Evolutionary conservation across 768 basidiomycete genomes (phyloP).

Genomic region (Serpula lacrymans): DNA sequence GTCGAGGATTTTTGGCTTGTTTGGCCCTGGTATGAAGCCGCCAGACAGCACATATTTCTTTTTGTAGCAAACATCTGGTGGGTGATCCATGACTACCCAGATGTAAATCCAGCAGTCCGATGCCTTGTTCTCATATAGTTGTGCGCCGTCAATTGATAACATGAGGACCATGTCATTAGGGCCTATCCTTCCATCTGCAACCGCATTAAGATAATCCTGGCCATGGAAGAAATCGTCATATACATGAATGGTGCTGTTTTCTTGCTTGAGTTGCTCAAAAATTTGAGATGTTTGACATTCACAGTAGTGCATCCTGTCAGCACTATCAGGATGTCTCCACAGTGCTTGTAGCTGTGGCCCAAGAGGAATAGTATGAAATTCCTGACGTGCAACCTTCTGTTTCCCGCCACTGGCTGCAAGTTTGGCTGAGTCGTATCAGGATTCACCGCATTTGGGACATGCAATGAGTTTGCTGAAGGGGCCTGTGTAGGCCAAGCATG

Average conservation of each 20-base stretch:
- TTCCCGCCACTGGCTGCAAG: neutral
- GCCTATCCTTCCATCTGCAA: constrained; percentile 7
- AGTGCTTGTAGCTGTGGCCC: constrained; percentile 1
- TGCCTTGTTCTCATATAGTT: constrained; percentile 35
- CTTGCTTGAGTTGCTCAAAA: neutral
- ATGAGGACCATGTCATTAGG: constrained; percentile 29
- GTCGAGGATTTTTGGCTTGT: constrained; percentile 28
- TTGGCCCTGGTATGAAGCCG: constrained; percentile 21
- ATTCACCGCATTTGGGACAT: constrained; percentile 13
- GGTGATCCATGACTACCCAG: constrained; percentile 33
- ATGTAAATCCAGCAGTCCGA: constrained; percentile 31
- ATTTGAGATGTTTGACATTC: neutral
- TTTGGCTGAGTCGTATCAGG: constrained; percentile 8
- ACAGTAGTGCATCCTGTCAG: neutral
- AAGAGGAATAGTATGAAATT: neutral
- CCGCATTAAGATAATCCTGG: constrained; percentile 7
- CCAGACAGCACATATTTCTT: constrained; percentile 12
- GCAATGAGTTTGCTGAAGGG: constrained; percentile 5
- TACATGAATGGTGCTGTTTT: too few relatives aligned
- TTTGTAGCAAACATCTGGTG: constrained; percentile 14
- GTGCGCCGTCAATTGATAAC: constrained; percentile 37
- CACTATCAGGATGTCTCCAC: neutral
- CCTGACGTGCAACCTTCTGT: neutral
- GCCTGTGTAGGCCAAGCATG: constrained; percentile 10
- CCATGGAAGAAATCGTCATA: constrained; percentile 13